Percentiles rank a stretch among this genome's conserved stretches.
phyloP scores from a whole-genome alignment of 1,284 basidiomycete species.

The Tylopilus sp. region DNA sequence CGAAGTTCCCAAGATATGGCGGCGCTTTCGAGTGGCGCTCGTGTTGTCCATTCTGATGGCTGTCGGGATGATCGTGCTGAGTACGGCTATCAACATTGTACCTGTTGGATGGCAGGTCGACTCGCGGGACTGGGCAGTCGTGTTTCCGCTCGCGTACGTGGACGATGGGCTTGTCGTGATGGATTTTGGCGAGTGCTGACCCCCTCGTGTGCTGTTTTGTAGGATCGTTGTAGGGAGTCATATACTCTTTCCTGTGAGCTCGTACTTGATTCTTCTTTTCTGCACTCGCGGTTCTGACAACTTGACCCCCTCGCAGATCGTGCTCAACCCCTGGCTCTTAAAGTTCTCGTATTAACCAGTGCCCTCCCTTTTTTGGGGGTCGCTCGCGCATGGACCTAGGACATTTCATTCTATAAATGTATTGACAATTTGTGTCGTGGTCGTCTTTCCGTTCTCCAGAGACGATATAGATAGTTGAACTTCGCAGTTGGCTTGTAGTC shows the following conservation, averaged over 20 bases:
- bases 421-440: background rate
- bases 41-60: constrained; percentile 48
- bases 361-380: background rate
- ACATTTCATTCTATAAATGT: background rate
- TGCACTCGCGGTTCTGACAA: background rate
- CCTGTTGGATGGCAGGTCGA: constrained; percentile 62
- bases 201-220: background rate
- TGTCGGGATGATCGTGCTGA: constrained; percentile 53
- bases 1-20: constrained; percentile 75
- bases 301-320: constrained; percentile 42
- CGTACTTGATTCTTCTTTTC: background rate
- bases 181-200: too few species aligned
- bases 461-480: too few species aligned
- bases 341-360: constrained; percentile 61
- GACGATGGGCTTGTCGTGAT: constrained; percentile 22
- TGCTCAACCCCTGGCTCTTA: constrained; percentile 78
- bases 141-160: constrained; percentile 57
- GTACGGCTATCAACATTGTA: constrained; percentile 40
- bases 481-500: too few species aligned
- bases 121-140: constrained; percentile 52
- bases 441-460: too few species aligned
- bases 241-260: constrained; percentile 61
- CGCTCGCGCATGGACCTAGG: background rate
- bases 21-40: constrained; percentile 58
- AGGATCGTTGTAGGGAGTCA: constrained; percentile 60